Conservation (phyloP, 106 monocot species). For the Allium sativum region DNA sequence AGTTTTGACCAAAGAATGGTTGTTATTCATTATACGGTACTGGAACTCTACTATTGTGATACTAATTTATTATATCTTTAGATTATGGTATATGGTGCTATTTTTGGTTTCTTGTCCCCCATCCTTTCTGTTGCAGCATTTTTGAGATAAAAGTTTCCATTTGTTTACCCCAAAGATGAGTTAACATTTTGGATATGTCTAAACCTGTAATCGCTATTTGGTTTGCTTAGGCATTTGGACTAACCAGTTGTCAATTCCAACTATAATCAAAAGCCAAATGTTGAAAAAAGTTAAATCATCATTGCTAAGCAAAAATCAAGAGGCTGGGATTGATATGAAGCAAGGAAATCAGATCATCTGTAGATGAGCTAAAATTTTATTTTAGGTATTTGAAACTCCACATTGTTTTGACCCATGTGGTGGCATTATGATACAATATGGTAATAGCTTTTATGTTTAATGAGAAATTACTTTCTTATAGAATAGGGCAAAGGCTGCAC, state of each 20-base stretch:
- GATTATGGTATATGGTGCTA: constrained; percentile 98
- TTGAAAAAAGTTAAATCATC: constrained; percentile 65
- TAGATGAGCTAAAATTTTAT: constrained; percentile 69
- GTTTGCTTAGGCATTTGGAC: background rate
- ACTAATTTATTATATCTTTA: constrained; percentile 19
- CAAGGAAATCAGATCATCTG: constrained; percentile 73
- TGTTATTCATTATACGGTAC: too few species aligned
- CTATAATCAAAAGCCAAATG: constrained; percentile 70
- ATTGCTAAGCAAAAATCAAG: constrained; percentile 36
- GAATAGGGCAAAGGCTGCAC: constrained; percentile 80
- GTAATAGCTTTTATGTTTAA: background rate
- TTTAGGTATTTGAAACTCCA: constrained; percentile 28
- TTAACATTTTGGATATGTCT: constrained; percentile 10
- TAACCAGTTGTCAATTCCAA: constrained; percentile 2
- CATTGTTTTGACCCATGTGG: background rate
- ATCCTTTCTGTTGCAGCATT: constrained; percentile 85
- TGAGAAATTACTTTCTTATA: constrained; percentile 27
- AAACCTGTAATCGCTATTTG: background rate
- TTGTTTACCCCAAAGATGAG: constrained; percentile 90
- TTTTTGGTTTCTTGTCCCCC: constrained; percentile 93
- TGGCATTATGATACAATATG: background rate
- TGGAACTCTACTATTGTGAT: background rate
- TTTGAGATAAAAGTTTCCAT: constrained; percentile 87
- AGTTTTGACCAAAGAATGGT: too few species aligned
- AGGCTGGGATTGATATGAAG: constrained; percentile 27